Evolutionary conservation across 2,329 filamentous ascomycete genomes (phyloP).

Genomic region (Onygena corvina): DNA sequence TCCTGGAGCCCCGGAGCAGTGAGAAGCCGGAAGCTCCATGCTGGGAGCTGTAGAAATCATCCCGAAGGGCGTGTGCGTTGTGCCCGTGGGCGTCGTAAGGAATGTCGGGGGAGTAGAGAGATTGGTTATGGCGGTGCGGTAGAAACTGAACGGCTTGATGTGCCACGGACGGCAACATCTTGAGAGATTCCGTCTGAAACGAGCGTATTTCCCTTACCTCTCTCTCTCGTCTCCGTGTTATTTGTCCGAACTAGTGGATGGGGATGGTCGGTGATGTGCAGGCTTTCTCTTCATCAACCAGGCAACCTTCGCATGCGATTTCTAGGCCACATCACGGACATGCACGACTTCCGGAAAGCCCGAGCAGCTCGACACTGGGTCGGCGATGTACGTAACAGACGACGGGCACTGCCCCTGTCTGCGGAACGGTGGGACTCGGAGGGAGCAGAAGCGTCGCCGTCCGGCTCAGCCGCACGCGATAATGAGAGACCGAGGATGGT

Average conservation of each 20-base stretch:
- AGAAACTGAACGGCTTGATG: conserved; percentile 32
- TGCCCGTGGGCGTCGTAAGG: conserved; percentile 24
- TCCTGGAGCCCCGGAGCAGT: conserved; percentile 17
- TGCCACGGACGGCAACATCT: conserved; percentile 40
- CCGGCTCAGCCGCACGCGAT: conserved; percentile 6
- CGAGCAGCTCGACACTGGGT: background rate
- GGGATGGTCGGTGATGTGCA: background rate
- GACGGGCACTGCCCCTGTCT: background rate
- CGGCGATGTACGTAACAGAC: background rate
- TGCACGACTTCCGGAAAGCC: background rate
- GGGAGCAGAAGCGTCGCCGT: background rate
- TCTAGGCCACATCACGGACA: conserved; percentile 35
- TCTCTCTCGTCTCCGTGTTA: background rate
- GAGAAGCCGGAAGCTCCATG: conserved; percentile 20
- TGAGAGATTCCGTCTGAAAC: conserved; percentile 14
- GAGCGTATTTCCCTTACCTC: background rate
- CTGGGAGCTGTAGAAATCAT: conserved; percentile 13
- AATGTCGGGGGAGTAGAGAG: conserved; percentile 22
- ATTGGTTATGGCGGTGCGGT: conserved; percentile 28
- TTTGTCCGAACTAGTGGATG: too few relatives aligned
- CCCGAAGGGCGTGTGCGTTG: conserved; percentile 18
- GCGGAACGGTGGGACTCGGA: background rate
- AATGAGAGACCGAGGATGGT: too few relatives aligned
- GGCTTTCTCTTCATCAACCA: conserved; percentile 21
- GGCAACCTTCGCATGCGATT: conserved; percentile 34